Percentiles rank a stretch among this genome's conserved stretches.
These are phyloP conservation scores for Ophiostoma sp. DNA, from an alignment of 2,329 filamentous ascomycete species.

Conservation along the genomic window DNA sequence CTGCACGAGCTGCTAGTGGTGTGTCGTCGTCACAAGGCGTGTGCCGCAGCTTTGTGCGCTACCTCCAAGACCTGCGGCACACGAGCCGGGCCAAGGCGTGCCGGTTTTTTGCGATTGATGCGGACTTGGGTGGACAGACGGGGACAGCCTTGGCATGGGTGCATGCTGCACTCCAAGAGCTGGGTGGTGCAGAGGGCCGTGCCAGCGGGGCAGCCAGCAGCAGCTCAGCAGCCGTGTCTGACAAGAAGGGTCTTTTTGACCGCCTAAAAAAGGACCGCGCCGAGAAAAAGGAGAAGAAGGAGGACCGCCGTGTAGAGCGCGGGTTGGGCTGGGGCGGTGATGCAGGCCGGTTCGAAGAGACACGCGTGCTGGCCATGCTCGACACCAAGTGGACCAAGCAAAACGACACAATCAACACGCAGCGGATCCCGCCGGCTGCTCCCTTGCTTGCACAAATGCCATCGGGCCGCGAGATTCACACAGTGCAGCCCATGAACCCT, in stretches of 20 bases:
- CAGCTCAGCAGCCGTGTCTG: slow-evolving; percentile 39
- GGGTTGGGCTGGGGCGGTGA: slow-evolving; percentile 75
- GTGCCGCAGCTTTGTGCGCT: slow-evolving; percentile 66
- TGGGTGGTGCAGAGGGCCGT: slow-evolving; percentile 50
- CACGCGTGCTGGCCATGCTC: slow-evolving; percentile 80
- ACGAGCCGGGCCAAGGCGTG: slow-evolving; percentile 83
- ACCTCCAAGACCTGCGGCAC: slow-evolving; percentile 71
- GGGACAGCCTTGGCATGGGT: slow-evolving; percentile 88
- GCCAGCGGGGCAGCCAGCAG: background rate
- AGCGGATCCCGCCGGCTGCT: slow-evolving; percentile 69
- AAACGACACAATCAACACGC: slow-evolving; percentile 90
- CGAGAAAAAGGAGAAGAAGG: slow-evolving; percentile 68
- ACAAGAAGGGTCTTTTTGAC: slow-evolving; percentile 48
- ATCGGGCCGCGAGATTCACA: slow-evolving; percentile 83
- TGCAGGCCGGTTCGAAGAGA: slow-evolving; percentile 82
- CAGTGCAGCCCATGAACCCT: slow-evolving; percentile 65
- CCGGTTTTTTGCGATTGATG: slow-evolving; percentile 86
- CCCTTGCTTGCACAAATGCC: slow-evolving; percentile 77
- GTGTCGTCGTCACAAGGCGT: slow-evolving; percentile 42
- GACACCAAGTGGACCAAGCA: slow-evolving; percentile 87
- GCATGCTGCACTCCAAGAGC: slow-evolving; percentile 70
- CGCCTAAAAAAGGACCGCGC: slow-evolving; percentile 72
- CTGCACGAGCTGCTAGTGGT: slow-evolving; percentile 58
- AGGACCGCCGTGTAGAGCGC: slow-evolving; percentile 77
- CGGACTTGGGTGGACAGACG: slow-evolving; percentile 77